Evolutionary conservation across 495 filamentous ascomycete genomes (phyloP), one percentile per base, ranked within the genome.

Genomic region (Penicillium cataractarum): DNA sequence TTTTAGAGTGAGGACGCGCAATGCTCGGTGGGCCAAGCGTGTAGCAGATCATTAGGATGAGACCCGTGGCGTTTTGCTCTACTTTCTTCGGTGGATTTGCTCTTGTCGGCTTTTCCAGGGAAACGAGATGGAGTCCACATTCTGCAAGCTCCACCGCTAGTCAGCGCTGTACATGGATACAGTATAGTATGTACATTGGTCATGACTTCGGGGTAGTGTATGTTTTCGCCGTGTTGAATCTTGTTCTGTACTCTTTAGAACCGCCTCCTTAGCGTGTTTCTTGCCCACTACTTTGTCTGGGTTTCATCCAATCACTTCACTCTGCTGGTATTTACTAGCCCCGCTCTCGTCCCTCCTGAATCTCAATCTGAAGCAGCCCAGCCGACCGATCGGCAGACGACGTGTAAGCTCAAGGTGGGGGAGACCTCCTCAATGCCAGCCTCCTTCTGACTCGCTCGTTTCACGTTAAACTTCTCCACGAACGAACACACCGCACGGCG

Each of bases 381-480:
- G 48, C 48, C 33, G 17, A 21, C 27, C 24, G 65, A 67, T 64
- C 61, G 65, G 55, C 61, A 64, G 57, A 59, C 24, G 61, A 58
- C 57, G 57, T 60, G 61, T 61, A 67, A 61, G 65, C 60, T 54
- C 46, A 4, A 17, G 21, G 32, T 9, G n/a, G 65, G 60, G 65
- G 26, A 54, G 8, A 46, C 42, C 21, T 46, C 21, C 24, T 21
- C 13, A 12, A 7, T 24, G 37, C 17, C 19, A 50, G 31, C 53
- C 42, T 46, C 60, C 32, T 42, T 27, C 12, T 54, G 15, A 24
- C 51, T 55, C 22, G 10, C 32, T 44, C 22, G 63, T 65, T 61
- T 61, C 58, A 61, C 29, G 8, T 65, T 65, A 19, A 32, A 37
- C 46, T 53, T n/a, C 53, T 42, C 42, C 46, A 26, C 50, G 26